Evolutionary conservation across 805 yeast genomes (phyloP).

Genomic region (Wickerhamiella bombiphila): DNA sequence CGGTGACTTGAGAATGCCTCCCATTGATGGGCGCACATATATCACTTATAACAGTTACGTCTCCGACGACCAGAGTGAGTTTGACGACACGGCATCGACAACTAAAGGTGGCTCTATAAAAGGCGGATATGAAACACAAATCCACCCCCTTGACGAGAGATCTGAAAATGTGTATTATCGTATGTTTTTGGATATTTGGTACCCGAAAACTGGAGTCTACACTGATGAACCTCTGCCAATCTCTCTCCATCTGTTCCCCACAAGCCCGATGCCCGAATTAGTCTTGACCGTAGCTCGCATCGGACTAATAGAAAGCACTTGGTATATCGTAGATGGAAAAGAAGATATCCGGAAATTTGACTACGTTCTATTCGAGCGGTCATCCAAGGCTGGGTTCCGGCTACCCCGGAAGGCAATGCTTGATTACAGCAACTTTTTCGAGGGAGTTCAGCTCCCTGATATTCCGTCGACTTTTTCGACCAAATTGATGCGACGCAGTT

Average conservation of each 20-base stretch:
- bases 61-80: neutral
- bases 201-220: slow-evolving; percentile 8
- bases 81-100: neutral
- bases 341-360: slow-evolving; percentile 5
- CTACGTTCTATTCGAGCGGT: slow-evolving; percentile 4
- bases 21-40: neutral
- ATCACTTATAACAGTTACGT: neutral
- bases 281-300: slow-evolving; percentile 3
- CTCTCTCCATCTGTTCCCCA: neutral
- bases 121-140: neutral
- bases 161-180: neutral
- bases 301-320: slow-evolving; percentile 6
- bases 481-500: slow-evolving; percentile 6
- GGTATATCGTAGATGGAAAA: slow-evolving; percentile 3
- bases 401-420: slow-evolving; percentile 1
- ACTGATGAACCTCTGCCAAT: slow-evolving; percentile 7
- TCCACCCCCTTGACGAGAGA: neutral
- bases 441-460: slow-evolving; percentile 5
- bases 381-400: slow-evolving; percentile 1
- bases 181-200: slow-evolving; percentile 1
- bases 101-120: neutral
- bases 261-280: slow-evolving; percentile 8
- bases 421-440: slow-evolving; percentile 4
- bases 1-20: neutral
- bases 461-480: slow-evolving; percentile 6